Conservation (phyloP, 495 filamentous ascomycete species). For the Collariella sp. region DNA sequence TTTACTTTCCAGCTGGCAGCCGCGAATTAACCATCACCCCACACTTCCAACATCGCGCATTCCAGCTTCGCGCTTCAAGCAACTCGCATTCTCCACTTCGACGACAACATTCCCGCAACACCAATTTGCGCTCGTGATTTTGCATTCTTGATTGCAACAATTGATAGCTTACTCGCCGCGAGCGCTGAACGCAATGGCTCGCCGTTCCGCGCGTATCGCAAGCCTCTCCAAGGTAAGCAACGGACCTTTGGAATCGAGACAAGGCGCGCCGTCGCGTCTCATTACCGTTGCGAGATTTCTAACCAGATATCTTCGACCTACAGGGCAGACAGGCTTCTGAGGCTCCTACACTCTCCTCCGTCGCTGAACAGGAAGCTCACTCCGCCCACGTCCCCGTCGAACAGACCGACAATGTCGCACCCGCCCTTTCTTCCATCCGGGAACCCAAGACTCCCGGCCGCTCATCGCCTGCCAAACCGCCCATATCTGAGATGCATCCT, state of each 20-base stretch:
- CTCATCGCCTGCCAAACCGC: slow-evolving; percentile 45
- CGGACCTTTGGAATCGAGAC: not conserved
- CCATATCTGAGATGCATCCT: slow-evolving; percentile 68
- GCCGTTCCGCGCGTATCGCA: slow-evolving; percentile 44
- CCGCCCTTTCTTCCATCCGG: slow-evolving; percentile 37
- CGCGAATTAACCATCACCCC: slow-evolving; percentile 26
- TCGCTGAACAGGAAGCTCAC: slow-evolving; percentile 36
- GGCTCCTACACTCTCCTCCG: slow-evolving; percentile 32
- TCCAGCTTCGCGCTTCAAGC: slow-evolving; percentile 15
- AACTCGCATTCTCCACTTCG: slow-evolving; percentile 20
- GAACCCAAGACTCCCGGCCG: slow-evolving; percentile 35
- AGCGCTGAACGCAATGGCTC: slow-evolving; percentile 27
- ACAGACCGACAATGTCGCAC: not conserved
- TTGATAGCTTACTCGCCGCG: not conserved
- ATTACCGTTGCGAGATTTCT: slow-evolving; percentile 11
- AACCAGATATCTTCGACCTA: not conserved
- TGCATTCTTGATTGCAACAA: not conserved
- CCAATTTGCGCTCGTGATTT: not conserved
- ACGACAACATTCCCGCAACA: slow-evolving; percentile 10
- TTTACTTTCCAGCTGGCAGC: slow-evolving; percentile 21
- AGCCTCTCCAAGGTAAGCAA: slow-evolving; percentile 35
- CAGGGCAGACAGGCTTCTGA: slow-evolving; percentile 15
- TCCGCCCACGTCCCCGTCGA: slow-evolving; percentile 7
- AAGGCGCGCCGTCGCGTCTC: not conserved
- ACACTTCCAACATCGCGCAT: slow-evolving; percentile 5